Base-by-base conservation (phyloP, 352 stramenopile genomes). In the Thraustochytrium sp. region DNA sequence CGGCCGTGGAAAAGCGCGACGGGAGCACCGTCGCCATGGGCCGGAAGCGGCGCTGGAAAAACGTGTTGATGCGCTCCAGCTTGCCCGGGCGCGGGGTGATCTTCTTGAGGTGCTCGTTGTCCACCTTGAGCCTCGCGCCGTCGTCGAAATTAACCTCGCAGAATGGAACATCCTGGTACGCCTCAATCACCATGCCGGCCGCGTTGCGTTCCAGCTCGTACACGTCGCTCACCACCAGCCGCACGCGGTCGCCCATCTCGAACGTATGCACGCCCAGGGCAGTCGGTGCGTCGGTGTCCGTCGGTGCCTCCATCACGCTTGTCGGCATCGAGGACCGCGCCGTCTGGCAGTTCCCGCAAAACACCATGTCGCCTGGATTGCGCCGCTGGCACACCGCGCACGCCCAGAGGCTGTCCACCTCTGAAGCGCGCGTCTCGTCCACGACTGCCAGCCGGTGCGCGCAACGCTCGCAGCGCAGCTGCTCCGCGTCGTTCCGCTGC, bases 131-230 rank as follows among this genome's bases (percentile, higher is more conserved):
- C 8, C 26, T 16, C 1, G 46, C 23, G 29, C 65, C 65, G 9
- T 77, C 65, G 65, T 77, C 65, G 26, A 77, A 77, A 0, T 68
- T 4, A 13, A 77, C 65, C 21, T 77, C 13, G 65, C 65, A 75
- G 16, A 38, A 23, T 21, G 65, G 42, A 3, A n/a, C 23, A 9
- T 2, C 31, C 34, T 31, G 8, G 3, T 62, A 34, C 18, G 49
- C 65, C 3, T 72, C 65, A 4, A 72, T 77, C 13, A 77, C 65
- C 65, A 77, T 55, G 29, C 65, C 65, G 23, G 42, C 34, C 0
- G 65, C 13, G 5, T 26, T 26, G 18, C 49, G 42, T n/a, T 55
- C 42, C 18, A 77, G 40, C 21, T 72, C 42, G 31, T 68, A 77
- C 34, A 29, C 40, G 34, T 77, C 9, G 46, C n/a, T 77, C 8